Percentiles rank a stretch among this genome's conserved stretches.
phyloP scores from a whole-genome alignment of 1,284 basidiomycete genomes.

The Paramarasmius palmivorus region DNA sequence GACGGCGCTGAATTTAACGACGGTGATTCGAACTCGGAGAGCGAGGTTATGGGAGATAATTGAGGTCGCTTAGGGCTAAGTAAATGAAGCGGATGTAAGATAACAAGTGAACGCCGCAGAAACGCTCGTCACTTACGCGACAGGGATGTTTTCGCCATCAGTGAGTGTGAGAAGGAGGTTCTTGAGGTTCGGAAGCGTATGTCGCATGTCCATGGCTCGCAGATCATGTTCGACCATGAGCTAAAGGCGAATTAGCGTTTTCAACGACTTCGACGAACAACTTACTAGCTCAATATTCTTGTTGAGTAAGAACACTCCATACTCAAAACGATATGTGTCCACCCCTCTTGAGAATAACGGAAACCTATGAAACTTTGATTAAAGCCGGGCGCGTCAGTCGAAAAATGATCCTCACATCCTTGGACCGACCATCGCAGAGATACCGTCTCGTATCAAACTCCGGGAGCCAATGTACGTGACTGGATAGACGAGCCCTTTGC shows the following conservation, averaged over 20 bases:
- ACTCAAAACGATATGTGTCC: conserved; percentile 96
- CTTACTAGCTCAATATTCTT: conserved; percentile 95
- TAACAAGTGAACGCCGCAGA: neutral
- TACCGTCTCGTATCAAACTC: conserved; percentile 87
- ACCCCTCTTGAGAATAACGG: conserved; percentile 93
- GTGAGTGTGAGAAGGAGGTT: conserved; percentile 88
- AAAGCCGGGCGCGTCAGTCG: conserved; percentile 4
- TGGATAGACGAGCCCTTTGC: conserved; percentile 82
- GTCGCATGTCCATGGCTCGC: conserved; percentile 88
- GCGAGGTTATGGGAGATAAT: conserved; percentile 16
- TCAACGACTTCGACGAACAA: conserved; percentile 16
- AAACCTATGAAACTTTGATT: conserved; percentile 58
- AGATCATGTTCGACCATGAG: conserved; percentile 89
- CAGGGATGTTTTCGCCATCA: conserved; percentile 54
- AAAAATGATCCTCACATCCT: conserved; percentile 66
- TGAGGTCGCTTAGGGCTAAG: neutral
- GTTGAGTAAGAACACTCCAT: conserved; percentile 95
- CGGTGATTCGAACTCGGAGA: conserved; percentile 19
- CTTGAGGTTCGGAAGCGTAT: conserved; percentile 96
- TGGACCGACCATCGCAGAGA: conserved; percentile 92
- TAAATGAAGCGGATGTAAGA: neutral
- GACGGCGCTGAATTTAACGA: neutral
- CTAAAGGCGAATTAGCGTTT: conserved; percentile 39
- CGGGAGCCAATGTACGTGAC: conserved; percentile 87
- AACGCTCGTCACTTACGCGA: conserved; percentile 39